These are phyloP conservation scores for Vitis hybrid DNA, from an alignment of 177 flowering plant genomes.

Conservation along the genomic window DNA sequence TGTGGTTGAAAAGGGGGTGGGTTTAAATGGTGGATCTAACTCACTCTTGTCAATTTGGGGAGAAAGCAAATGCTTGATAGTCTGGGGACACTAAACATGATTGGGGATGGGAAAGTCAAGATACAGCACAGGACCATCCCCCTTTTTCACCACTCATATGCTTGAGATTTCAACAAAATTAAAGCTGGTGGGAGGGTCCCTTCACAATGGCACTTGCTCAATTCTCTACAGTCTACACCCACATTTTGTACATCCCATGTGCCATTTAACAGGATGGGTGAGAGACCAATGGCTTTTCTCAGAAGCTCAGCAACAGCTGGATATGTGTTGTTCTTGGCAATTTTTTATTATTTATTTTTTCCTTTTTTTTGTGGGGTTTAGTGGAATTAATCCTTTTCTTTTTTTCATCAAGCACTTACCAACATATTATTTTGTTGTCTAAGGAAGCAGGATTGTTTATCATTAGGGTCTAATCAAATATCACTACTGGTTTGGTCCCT, in stretches of 20 bases:
- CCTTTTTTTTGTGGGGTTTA: neutral
- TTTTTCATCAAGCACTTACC: too few relatives aligned
- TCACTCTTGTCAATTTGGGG: neutral
- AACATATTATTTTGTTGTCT: too few relatives aligned
- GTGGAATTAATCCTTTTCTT: too few relatives aligned
- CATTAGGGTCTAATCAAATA: too few relatives aligned
- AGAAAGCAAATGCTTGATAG: neutral
- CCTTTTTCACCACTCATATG: neutral
- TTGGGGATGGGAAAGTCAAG: conserved; percentile 15
- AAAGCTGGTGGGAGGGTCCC: conserved; percentile 12
- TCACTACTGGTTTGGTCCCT: too few relatives aligned
- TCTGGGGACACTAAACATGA: conserved; percentile 8
- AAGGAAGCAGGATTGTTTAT: too few relatives aligned
- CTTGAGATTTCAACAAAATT: neutral
- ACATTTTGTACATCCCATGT: conserved; percentile 14
- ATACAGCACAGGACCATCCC: neutral
- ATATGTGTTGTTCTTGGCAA: neutral
- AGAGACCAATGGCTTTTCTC: too few relatives aligned
- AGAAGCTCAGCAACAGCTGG: too few relatives aligned
- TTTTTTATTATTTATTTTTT: conserved; percentile 2
- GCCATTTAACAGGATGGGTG: neutral
- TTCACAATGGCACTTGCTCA: conserved; percentile 10
- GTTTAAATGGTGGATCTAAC: too few relatives aligned
- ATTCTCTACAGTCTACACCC: too few relatives aligned
- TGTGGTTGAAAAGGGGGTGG: too few relatives aligned